Evolutionary conservation across 306 rosid species (phyloP).

Genomic region (Pyrus pyrifolia): DNA sequence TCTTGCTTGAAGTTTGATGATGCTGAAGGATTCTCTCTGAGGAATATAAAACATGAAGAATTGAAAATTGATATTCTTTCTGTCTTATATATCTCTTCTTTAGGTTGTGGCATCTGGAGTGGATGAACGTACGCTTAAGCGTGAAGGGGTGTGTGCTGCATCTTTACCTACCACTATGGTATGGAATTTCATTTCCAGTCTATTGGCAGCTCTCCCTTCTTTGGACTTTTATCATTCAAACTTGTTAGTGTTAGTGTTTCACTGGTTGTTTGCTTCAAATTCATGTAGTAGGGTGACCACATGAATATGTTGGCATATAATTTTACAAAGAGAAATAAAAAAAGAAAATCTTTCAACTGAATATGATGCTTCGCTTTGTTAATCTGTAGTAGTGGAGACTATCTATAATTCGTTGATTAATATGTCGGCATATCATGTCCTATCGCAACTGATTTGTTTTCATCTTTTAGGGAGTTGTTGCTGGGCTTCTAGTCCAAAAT

Average conservation of each 20-base stretch:
- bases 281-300: neutral
- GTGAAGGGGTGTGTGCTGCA: conserved; percentile 99
- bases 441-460: conserved; percentile 9
- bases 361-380: neutral
- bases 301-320: neutral
- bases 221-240: neutral
- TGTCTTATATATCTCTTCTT: conserved; percentile 6
- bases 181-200: conserved; percentile 4
- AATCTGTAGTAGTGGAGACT: conserved; percentile 2
- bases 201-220: conserved; percentile 7
- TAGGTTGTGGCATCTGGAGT: conserved; percentile 96
- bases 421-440: conserved; percentile 1
- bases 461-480: conserved; percentile 78
- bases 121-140: conserved; percentile 96
- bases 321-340: neutral
- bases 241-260: conserved; percentile 5
- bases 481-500: conserved; percentile 93
- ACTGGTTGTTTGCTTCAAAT: conserved; percentile 1
- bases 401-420: conserved; percentile 9
- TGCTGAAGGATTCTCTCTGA: neutral
- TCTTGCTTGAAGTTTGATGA: conserved; percentile 13
- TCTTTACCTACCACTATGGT: conserved; percentile 98
- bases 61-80: neutral
- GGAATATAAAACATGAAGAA: conserved; percentile 11
- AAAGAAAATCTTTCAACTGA: neutral